A percentile compares a stretch with the other conserved stretches of the same genome.
Conservation (phyloP, 805 yeast species). For the Candida gorgasii region DNA sequence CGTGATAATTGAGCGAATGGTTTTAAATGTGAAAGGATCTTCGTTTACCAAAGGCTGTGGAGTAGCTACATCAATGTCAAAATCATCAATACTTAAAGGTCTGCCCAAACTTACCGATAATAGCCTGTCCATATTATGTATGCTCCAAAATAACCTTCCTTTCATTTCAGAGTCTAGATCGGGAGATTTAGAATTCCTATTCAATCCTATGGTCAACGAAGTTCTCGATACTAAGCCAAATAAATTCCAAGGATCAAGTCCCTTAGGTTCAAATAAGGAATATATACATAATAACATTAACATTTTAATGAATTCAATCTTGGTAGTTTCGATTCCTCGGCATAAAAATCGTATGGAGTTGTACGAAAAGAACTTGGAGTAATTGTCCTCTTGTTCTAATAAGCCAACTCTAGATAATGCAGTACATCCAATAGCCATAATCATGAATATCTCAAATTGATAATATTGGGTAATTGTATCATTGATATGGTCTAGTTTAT, state of each 20-base stretch:
- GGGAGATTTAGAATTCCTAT: conserved; percentile 31
- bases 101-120: conserved; percentile 52
- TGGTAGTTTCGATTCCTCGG: conserved; percentile 41
- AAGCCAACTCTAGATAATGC: conserved; percentile 33
- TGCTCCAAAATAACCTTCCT: conserved; percentile 51
- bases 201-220: conserved; percentile 47
- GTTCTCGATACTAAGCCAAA: conserved; percentile 49
- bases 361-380: conserved; percentile 10
- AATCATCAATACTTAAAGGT: conserved; percentile 49
- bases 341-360: conserved; percentile 41
- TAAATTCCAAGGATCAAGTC: conserved; percentile 53
- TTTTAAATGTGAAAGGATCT: conserved; percentile 40
- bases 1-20: conserved; percentile 42
- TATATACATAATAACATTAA: conserved; percentile 48
- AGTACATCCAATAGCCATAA: conserved; percentile 56
- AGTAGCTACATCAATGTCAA: conserved; percentile 48
- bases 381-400: conserved; percentile 23
- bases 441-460: conserved; percentile 53
- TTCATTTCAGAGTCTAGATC: conserved; percentile 38
- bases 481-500: conserved; percentile 22
- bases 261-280: conserved; percentile 51
- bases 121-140: conserved; percentile 48
- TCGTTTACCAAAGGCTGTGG: conserved; percentile 43
- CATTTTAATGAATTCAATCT: conserved; percentile 40
- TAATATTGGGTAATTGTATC: conserved; percentile 31